Evolutionary conservation across 257 asterid genomes (phyloP).

Genomic region (Nicotiana obtusifolia): DNA sequence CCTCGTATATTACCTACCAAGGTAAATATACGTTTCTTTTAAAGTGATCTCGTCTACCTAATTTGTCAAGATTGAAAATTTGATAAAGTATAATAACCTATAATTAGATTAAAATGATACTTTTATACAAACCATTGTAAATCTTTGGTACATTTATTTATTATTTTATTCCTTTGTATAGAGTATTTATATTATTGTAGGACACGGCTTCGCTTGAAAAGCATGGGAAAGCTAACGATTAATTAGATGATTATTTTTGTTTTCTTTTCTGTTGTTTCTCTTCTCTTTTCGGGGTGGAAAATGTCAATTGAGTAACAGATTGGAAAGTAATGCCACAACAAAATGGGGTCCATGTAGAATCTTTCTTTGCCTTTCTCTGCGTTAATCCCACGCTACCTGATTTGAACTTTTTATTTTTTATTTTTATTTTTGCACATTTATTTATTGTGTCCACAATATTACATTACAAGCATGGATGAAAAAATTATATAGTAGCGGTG

Average conservation of each 20-base stretch:
- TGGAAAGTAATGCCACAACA: conserved; percentile 8
- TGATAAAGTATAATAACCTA: no score
- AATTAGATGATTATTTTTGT: neutral
- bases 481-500: neutral
- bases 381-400: conserved; percentile 35
- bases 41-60: no score
- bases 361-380: conserved; percentile 23
- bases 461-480: neutral
- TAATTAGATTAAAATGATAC: no score
- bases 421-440: neutral
- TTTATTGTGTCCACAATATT: conserved; percentile 4
- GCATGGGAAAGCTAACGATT: neutral
- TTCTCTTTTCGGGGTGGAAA: neutral
- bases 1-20: no score
- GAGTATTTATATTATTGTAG: neutral
- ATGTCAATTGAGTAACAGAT: conserved; percentile 6
- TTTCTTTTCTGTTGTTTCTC: neutral
- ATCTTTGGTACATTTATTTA: no score
- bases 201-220: neutral
- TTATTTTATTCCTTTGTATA: no score
- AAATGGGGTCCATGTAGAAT: conserved; percentile 27
- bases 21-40: no score
- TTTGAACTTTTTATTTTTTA: conserved; percentile 4
- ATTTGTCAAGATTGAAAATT: no score
- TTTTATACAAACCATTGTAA: no score